Evolutionary conservation across 75 land plant genomes (phyloP).

Genomic region (Cunninghamia lanceolata): DNA sequence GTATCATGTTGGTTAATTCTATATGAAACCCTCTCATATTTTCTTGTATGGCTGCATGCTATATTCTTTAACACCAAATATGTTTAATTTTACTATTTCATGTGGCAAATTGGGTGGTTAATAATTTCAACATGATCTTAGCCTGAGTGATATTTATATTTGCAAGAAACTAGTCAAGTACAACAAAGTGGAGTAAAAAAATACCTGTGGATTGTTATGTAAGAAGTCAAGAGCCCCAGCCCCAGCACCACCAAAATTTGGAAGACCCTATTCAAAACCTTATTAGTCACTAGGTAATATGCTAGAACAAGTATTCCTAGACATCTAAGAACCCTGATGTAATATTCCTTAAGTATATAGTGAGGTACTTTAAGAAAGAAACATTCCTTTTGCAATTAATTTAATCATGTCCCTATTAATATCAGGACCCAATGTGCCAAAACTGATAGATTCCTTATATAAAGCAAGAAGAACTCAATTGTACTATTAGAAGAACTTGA

Average conservation of each 20-base stretch:
- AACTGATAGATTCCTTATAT: no score
- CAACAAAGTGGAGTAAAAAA: neutral
- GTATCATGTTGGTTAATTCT: neutral
- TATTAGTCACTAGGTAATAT: no score
- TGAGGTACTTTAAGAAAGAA: no score
- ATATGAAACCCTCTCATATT: neutral
- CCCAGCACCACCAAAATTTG: slow-evolving; percentile 21
- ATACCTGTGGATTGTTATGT: slow-evolving; percentile 90
- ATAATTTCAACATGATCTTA: neutral
- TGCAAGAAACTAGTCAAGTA: neutral
- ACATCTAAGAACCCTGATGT: no score
- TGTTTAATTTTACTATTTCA: neutral
- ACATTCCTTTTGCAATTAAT: no score
- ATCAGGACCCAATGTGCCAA: no score
- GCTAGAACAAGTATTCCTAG: no score
- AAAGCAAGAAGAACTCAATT: no score
- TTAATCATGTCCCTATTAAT: no score
- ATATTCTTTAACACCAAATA: neutral
- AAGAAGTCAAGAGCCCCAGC: slow-evolving; percentile 92
- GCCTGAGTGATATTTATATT: neutral
- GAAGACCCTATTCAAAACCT: slow-evolving; percentile 30
- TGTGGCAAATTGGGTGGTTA: neutral
- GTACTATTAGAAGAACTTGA: no score
- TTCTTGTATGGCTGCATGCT: neutral
- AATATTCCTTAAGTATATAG: no score